Evolutionary conservation across 2,329 filamentous ascomycete species (phyloP).

Genomic region (Dothideomycetidae sp.): DNA sequence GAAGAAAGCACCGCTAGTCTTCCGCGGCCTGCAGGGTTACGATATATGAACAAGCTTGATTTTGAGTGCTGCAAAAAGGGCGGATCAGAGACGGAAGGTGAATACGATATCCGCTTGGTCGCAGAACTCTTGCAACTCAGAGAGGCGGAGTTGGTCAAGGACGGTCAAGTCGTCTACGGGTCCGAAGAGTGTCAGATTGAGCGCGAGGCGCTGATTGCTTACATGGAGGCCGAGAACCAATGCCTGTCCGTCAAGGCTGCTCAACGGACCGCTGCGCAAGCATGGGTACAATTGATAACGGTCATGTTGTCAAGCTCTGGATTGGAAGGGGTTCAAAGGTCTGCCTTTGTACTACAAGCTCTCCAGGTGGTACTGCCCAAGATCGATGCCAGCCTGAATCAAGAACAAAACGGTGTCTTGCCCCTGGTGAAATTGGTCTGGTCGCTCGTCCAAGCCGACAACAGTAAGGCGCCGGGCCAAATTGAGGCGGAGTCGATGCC

Average conservation of each 20-base stretch:
- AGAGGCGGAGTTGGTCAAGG: constrained; percentile 44
- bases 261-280: constrained; percentile 55
- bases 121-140: constrained; percentile 60
- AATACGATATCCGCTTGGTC: constrained; percentile 58
- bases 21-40: constrained; percentile 36
- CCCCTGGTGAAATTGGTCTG: constrained; percentile 67
- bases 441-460: constrained; percentile 47
- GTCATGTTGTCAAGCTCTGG: constrained; percentile 74
- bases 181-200: constrained; percentile 39
- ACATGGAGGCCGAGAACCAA: constrained; percentile 49
- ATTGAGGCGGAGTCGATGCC: constrained; percentile 55
- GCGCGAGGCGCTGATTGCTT: constrained; percentile 45
- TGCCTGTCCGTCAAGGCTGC: constrained; percentile 40
- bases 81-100: constrained; percentile 40
- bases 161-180: constrained; percentile 21
- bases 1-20: constrained; percentile 43
- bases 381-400: constrained; percentile 60
- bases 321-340: constrained; percentile 56
- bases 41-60: constrained; percentile 52
- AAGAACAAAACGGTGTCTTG: constrained; percentile 54
- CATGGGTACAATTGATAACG: constrained; percentile 74
- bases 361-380: constrained; percentile 80
- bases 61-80: constrained; percentile 49
- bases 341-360: constrained; percentile 69
- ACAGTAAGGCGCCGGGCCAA: constrained; percentile 24